A percentile compares a stretch with the other conserved stretches of the same genome.
phyloP scores from a whole-genome alignment of 2,329 filamentous ascomycete species.

The Fusarium siculi region DNA sequence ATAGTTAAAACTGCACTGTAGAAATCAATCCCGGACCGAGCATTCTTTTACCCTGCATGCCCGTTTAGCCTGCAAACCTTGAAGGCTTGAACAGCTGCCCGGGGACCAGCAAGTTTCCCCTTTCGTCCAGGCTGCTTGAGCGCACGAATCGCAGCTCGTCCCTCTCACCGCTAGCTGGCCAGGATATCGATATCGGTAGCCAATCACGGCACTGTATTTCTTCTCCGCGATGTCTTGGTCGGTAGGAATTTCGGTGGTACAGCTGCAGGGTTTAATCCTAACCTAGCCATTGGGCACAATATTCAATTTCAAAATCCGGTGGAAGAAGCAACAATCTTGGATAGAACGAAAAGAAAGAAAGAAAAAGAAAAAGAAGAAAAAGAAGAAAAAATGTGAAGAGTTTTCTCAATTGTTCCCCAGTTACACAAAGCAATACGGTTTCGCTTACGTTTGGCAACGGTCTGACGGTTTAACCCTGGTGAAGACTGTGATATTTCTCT shows the following conservation, averaged over 20 bases:
- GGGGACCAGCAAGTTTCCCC: slow-evolving; percentile 15
- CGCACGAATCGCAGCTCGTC: slow-evolving; percentile 24
- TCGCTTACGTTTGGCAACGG: slow-evolving; percentile 6
- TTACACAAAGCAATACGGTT: neutral
- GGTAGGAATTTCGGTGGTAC: slow-evolving; percentile 22
- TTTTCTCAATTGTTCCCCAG: neutral
- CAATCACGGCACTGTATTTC: slow-evolving; percentile 23
- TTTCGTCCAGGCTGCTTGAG: slow-evolving; percentile 26
- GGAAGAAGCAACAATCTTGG: slow-evolving; percentile 25
- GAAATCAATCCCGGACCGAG: slow-evolving; percentile 14
- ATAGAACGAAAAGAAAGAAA: neutral
- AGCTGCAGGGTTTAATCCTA: slow-evolving; percentile 27
- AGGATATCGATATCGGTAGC: slow-evolving; percentile 32
- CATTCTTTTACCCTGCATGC: slow-evolving; percentile 18
- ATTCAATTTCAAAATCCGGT: slow-evolving; percentile 29
- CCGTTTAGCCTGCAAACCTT: slow-evolving; percentile 30
- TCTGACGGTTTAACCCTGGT: neutral
- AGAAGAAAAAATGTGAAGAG: neutral
- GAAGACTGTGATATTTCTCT: slow-evolving; percentile 9
- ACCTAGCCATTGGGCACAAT: slow-evolving; percentile 8
- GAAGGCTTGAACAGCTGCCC: slow-evolving; percentile 4
- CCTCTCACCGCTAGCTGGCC: slow-evolving; percentile 33
- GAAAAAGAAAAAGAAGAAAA: too few relatives aligned
- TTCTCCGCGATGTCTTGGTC: slow-evolving; percentile 33
- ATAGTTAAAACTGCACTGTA: neutral